phyloP scores from a whole-genome alignment of 2,329 filamentous ascomycete genomes.

The Atkinsonella texensis region DNA sequence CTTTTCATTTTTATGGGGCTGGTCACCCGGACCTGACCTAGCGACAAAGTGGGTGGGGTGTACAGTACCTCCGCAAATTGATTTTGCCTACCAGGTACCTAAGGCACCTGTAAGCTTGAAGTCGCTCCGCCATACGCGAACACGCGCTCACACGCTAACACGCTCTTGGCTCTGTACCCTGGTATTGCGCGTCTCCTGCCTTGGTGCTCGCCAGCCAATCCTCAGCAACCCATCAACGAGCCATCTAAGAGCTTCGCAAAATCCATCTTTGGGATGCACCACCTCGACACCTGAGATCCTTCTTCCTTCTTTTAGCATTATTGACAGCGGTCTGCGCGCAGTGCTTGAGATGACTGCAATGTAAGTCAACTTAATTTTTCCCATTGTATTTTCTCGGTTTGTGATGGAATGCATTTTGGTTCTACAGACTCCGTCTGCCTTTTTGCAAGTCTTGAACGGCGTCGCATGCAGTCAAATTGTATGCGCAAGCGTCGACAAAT shows the following conservation, averaged over 20 bases:
- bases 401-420: not conserved
- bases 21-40: no score
- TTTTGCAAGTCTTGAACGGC: no score
- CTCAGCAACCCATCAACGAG: not conserved
- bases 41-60: no score
- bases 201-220: not conserved
- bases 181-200: conserved; percentile 1
- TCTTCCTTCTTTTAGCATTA: not conserved
- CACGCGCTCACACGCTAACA: no score
- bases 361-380: conserved; percentile 15
- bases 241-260: not conserved
- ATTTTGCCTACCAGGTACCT: no score
- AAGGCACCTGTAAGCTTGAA: not conserved
- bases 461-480: not conserved
- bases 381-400: not conserved
- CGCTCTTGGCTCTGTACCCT: no score
- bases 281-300: not conserved
- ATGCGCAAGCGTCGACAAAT: not conserved
- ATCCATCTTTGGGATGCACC: not conserved
- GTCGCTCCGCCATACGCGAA: not conserved
- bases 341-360: conserved; percentile 25
- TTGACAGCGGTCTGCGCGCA: not conserved
- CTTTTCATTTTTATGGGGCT: no score
- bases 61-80: no score
- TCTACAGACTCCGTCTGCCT: not conserved